Conservation (phyloP, 495 filamentous ascomycete genomes). For the Penicillium antarcticum region DNA sequence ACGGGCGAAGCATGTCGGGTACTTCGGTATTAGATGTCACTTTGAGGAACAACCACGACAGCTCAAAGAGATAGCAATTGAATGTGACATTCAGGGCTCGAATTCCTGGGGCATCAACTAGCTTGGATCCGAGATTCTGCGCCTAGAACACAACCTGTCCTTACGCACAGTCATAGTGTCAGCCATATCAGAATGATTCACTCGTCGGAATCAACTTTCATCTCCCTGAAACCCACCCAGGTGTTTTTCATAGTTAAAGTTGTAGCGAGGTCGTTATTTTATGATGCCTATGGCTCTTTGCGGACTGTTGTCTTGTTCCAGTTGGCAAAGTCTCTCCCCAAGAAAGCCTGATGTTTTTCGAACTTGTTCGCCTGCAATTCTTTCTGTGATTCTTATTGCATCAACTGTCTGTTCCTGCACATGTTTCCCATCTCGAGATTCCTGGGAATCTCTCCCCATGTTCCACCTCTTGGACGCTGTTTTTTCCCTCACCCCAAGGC, state of each 20-base stretch:
- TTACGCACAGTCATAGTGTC: slow-evolving; percentile 34
- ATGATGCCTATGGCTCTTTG: slow-evolving; percentile 26
- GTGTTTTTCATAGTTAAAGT: slow-evolving; percentile 18
- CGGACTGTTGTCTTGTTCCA: slow-evolving; percentile 44
- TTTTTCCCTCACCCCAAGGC: slow-evolving; percentile 27
- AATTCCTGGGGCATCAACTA: slow-evolving; percentile 23
- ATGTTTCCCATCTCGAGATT: slow-evolving; percentile 37
- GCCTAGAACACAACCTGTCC: slow-evolving; percentile 40
- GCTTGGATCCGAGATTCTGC: slow-evolving; percentile 21
- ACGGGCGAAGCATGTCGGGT: slow-evolving; percentile 35
- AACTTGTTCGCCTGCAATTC: slow-evolving; percentile 12
- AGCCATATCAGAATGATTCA: slow-evolving; percentile 32
- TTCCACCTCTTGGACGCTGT: slow-evolving; percentile 26
- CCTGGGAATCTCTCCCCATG: slow-evolving; percentile 43
- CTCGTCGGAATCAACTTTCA: slow-evolving; percentile 48
- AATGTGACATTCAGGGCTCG: slow-evolving; percentile 13
- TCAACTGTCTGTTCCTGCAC: slow-evolving; percentile 36
- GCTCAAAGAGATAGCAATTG: slow-evolving; percentile 12
- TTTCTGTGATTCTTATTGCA: slow-evolving; percentile 21
- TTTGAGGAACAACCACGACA: slow-evolving; percentile 27
- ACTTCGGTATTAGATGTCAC: slow-evolving; percentile 24
- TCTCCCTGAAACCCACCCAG: slow-evolving; percentile 28
- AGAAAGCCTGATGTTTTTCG: slow-evolving; percentile 21
- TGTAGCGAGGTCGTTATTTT: slow-evolving; percentile 46
- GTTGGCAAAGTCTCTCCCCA: slow-evolving; percentile 26